Base-by-base conservation (phyloP, 2,329 filamentous ascomycete genomes). In the Aspergillus pseudonomiae region DNA sequence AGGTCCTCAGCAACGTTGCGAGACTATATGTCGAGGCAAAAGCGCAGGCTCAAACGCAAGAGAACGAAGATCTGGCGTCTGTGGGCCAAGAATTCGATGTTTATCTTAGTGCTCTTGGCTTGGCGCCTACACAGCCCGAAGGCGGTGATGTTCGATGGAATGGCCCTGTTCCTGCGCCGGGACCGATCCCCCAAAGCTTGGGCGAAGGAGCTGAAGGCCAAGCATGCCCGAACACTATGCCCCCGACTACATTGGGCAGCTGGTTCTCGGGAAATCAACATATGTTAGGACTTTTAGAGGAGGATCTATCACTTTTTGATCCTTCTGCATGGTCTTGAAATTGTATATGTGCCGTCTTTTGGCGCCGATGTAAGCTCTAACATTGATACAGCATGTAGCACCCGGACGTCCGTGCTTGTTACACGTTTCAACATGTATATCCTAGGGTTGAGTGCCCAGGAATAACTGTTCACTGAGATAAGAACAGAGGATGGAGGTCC, bases 211-310 rank as follows among this genome's bases (percentile, higher is more conserved):
- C 45, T n/a, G 69, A 71, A n/a, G 61, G 59, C 3, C 66, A 68
- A 21, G 52, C 32, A 39, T 36, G 24, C 12, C 57, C 39, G 4
- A 16, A 34, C 6, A 34, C 52, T 57, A 68, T 69, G 55, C 67
- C 66, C 6, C 72, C 78, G 63, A 73, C 78, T 28, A 76, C 82
- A 36, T 75, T 90, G 63, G 85, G 85, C 2, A 87, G 89, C 65
- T 90, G 88, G 88, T 90, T 89, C 68, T 87, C 85, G 4, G 86
- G 88, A 1, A 90, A 86, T 63, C 82, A 84, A 60, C 88, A 89
- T 68, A 85, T 91, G 79, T 83, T 90, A 79, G 86, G 86, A 0
- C 71, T 90, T 62, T 74, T 90, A 71, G 88, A 91, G 71, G 86
- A 89, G 63, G 88, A 90, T 68, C 54, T 77, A 28, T 73, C 73